Evolutionary conservation across 192 early-diverging fungal species (phyloP).

Genomic region (Rhizoclosmatium globosum): DNA sequence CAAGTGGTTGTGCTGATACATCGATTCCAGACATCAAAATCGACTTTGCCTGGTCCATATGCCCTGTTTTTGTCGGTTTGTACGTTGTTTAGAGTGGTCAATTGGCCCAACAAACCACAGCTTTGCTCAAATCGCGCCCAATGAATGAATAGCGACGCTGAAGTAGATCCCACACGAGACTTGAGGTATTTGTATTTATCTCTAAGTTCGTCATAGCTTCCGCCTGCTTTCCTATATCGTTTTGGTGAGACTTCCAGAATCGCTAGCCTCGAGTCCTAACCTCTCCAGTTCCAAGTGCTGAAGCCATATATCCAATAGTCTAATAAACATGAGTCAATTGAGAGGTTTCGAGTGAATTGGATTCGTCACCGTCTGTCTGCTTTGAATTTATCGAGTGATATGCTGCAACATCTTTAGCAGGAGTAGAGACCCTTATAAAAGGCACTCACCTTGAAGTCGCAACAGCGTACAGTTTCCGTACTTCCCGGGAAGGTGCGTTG

Average conservation of each 20-base stretch:
- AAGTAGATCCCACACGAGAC: conserved; percentile 32
- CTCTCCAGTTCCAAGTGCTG: conserved; percentile 19
- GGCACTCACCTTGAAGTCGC: conserved; percentile 8
- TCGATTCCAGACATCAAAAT: conserved; percentile 37
- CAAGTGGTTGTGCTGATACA: conserved; percentile 31
- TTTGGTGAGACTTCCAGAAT: neutral
- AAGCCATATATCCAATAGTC: conserved; percentile 31
- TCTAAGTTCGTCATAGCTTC: conserved; percentile 40
- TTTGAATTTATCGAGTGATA: conserved; percentile 1
- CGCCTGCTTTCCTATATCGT: neutral
- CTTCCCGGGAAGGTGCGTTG: neutral
- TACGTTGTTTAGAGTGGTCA: neutral
- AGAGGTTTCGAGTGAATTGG: too few relatives aligned
- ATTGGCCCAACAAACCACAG: neutral
- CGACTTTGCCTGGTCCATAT: conserved; percentile 32
- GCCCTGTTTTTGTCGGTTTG: conserved; percentile 10
- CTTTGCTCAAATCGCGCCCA: conserved; percentile 51
- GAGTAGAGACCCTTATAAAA: neutral
- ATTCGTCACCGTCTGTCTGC: neutral
- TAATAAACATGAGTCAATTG: neutral
- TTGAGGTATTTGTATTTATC: conserved; percentile 52
- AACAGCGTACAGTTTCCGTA: neutral
- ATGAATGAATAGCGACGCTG: conserved; percentile 39
- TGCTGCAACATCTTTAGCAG: neutral
- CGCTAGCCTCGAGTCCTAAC: too few relatives aligned